Evolutionary conservation across 2,329 filamentous ascomycete species (phyloP).

Genomic region (Xylariaceae sp.): DNA sequence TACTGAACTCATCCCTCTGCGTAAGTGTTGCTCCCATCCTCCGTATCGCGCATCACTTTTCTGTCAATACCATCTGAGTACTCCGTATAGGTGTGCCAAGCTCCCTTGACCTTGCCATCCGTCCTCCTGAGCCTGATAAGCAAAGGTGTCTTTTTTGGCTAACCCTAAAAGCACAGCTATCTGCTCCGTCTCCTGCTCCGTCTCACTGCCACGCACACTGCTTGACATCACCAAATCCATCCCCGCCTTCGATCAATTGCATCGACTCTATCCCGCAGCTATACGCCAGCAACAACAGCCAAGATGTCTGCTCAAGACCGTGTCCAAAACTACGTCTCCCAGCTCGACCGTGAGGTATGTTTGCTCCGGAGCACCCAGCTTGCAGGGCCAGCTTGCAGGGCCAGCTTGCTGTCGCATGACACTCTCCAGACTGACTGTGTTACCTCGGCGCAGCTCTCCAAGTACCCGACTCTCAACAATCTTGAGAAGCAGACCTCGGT

Average conservation of each 20-base stretch:
- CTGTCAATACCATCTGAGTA: too few species aligned
- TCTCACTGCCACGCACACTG: too few species aligned
- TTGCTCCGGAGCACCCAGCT: background rate
- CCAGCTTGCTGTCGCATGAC: too few species aligned
- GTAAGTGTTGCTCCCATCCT: too few species aligned
- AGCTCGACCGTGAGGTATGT: constrained; percentile 76
- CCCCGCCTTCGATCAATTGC: constrained; percentile 13
- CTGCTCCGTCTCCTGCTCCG: too few species aligned
- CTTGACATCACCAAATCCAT: constrained; percentile 16
- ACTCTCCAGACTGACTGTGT: too few species aligned
- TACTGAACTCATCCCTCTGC: too few species aligned
- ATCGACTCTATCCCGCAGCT: constrained; percentile 5
- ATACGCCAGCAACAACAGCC: constrained; percentile 16
- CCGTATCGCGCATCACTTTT: too few species aligned
- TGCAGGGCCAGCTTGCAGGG: too few species aligned
- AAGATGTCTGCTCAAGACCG: constrained; percentile 70
- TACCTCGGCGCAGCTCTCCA: constrained; percentile 71
- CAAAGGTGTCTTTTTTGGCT: constrained; percentile 20
- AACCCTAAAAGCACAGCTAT: constrained; percentile 20
- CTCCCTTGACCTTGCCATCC: too few species aligned
- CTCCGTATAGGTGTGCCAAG: too few species aligned
- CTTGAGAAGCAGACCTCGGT: constrained; percentile 77
- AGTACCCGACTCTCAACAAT: constrained; percentile 77
- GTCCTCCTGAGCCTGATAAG: constrained; percentile 16
- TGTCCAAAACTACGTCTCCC: constrained; percentile 66